Evolutionary conservation across 129 eudicot genomes (phyloP).

Genomic region (Ambrosia artemisiifolia): DNA sequence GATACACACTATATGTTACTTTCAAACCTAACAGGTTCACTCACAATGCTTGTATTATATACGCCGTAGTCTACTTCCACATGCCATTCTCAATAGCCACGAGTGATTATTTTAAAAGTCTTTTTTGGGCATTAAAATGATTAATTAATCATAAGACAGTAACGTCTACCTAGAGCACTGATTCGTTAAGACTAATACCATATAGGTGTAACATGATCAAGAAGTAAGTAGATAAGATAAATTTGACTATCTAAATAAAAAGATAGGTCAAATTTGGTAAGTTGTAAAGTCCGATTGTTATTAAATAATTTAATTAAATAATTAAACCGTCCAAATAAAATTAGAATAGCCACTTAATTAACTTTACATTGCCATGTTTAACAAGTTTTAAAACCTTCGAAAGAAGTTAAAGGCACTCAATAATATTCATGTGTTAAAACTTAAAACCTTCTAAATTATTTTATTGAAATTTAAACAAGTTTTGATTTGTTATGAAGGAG

Average conservation of each 20-base stretch:
- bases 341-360: too few relatives aligned
- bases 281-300: too few relatives aligned
- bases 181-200: background rate
- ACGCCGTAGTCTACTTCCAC: slow-evolving; percentile 18
- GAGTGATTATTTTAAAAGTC: background rate
- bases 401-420: too few relatives aligned
- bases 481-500: background rate
- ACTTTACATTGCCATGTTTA: too few relatives aligned
- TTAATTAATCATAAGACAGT: slow-evolving; percentile 5
- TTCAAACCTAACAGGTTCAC: background rate
- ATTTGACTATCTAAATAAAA: background rate
- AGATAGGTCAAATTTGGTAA: too few relatives aligned
- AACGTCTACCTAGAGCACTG: background rate
- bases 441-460: too few relatives aligned
- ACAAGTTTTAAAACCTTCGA: too few relatives aligned
- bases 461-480: too few relatives aligned
- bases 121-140: background rate
- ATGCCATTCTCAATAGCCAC: slow-evolving; percentile 10
- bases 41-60: background rate
- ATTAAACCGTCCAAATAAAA: too few relatives aligned
- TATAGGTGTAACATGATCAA: background rate
- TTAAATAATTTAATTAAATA: too few relatives aligned
- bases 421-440: too few relatives aligned
- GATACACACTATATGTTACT: background rate
- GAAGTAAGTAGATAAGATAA: background rate